Percentiles rank a stretch among this genome's conserved stretches.
Evolutionary conservation across 306 rosid species (phyloP).

Genomic region (Adenanthera pavonina): DNA sequence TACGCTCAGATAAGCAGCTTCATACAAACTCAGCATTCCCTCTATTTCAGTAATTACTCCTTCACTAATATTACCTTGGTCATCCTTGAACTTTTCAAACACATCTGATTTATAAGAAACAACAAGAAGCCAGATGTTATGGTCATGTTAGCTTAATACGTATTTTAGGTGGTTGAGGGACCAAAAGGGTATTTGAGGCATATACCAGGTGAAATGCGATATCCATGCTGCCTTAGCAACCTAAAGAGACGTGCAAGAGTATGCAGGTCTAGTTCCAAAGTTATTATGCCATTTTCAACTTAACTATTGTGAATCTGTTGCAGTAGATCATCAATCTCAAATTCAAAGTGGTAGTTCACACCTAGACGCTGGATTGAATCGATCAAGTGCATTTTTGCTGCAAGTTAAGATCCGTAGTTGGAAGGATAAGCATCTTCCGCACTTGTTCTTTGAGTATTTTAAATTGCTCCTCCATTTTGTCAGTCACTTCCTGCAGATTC

Average conservation of each 20-base stretch:
- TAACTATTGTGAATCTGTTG: constrained; percentile 2
- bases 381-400: constrained; percentile 4
- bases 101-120: neutral
- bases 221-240: constrained; percentile 45
- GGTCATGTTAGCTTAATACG: neutral
- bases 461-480: neutral
- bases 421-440: constrained; percentile 21
- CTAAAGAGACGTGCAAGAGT: constrained; percentile 46
- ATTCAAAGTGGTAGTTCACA: constrained; percentile 40
- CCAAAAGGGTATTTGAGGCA: neutral
- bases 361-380: constrained; percentile 39
- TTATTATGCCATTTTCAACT: neutral
- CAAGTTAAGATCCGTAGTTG: neutral
- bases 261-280: constrained; percentile 20
- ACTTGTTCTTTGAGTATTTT: constrained; percentile 35
- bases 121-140: neutral
- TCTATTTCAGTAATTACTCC: neutral
- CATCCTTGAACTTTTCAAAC: constrained; percentile 8
- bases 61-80: neutral
- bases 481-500: neutral
- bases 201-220: constrained; percentile 34
- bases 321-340: constrained; percentile 33
- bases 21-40: neutral
- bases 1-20: neutral
- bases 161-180: neutral